Evolutionary conservation across 495 filamentous ascomycete species (phyloP).

Genomic region (Penicillium pulvis): DNA sequence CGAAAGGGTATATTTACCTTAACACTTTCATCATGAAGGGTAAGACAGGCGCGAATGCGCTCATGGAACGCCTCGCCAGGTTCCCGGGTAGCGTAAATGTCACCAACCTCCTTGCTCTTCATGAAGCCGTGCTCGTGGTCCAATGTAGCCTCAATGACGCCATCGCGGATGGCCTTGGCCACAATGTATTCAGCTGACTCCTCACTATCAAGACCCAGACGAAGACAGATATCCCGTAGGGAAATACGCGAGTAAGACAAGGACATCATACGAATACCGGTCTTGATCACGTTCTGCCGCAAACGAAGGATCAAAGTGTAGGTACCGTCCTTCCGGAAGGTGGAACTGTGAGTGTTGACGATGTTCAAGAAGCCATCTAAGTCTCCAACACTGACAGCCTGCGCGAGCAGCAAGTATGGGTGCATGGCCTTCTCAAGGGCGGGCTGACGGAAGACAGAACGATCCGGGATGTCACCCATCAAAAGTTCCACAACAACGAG

Average conservation of each 20-base stretch:
- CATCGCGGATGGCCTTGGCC: slow-evolving; percentile 96
- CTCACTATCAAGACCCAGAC: slow-evolving; percentile 87
- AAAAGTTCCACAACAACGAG: slow-evolving; percentile 92
- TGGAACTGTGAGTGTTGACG: slow-evolving; percentile 74
- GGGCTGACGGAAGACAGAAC: slow-evolving; percentile 86
- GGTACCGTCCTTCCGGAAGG: slow-evolving; percentile 90
- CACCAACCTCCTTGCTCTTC: slow-evolving; percentile 95
- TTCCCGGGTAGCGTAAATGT: slow-evolving; percentile 94
- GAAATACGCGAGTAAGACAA: slow-evolving; percentile 96
- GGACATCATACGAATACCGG: slow-evolving; percentile 98
- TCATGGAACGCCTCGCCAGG: slow-evolving; percentile 97
- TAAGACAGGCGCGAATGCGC: slow-evolving; percentile 86
- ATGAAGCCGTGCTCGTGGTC: slow-evolving; percentile 95
- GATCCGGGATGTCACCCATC: slow-evolving; percentile 98
- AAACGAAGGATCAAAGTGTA: slow-evolving; percentile 94
- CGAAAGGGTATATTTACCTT: slow-evolving; percentile 63
- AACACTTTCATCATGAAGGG: slow-evolving; percentile 94
- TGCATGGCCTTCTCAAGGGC: slow-evolving; percentile 81
- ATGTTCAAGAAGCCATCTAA: slow-evolving; percentile 86
- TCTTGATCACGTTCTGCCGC: slow-evolving; percentile 98
- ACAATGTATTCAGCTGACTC: slow-evolving; percentile 99
- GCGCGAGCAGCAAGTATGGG: slow-evolving; percentile 90
- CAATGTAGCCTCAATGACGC: slow-evolving; percentile 93
- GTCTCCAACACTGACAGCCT: slow-evolving; percentile 93
- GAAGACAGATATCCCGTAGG: slow-evolving; percentile 95